Evolutionary conservation across 495 filamentous ascomycete genomes (phyloP), one percentile per base, ranked within the genome.

Genomic region (Thermothielavioides terrestris): DNA sequence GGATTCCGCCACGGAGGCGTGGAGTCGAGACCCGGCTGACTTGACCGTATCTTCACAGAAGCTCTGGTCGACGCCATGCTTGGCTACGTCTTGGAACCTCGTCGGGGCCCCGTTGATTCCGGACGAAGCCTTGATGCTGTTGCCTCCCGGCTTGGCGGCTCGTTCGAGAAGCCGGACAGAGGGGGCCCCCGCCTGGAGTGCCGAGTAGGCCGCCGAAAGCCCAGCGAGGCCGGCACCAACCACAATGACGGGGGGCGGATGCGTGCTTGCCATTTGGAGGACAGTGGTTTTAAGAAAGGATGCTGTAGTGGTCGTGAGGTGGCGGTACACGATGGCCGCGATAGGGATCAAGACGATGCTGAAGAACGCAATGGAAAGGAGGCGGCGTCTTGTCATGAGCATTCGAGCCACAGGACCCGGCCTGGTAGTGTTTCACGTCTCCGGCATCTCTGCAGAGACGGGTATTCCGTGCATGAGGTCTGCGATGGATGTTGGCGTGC

Each of bases 41-140:
- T 61, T 65, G 23, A 77, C 51, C 0, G 77, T 80, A 53, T 82
- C 79, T n/a, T 59, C 39, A 51, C 64, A 75, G 58, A 82, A 82
- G 3, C 47, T 55, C 1, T 58, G 57, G 38, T 73, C 70, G 18
- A 59, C 57, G 9, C 55, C 42, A 15, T 42, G 45, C 34, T 41
- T 20, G 36, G 47, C 52, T 3, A n/a, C 47, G n/a, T 59, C 52
- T 54, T 80, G 77, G 51, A 72, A 79, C 14, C 64, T 61, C 0
- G 77, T 79, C 12, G 71, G 69, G 1, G 76, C 75, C 6, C 77
- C 79, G 55, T 80, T 83, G 62, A 83, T 83, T 4, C 78, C 77
- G 0, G 77, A 81, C 0, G 78, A 80, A 1, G 79, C 79, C 55
- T 82, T 82, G 60, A 80, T 79, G 58, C 68, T 74, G 54, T 82